Evolutionary conservation across 2,329 filamentous ascomycete genomes (phyloP).

Genomic region (Ciborinia camelliae): DNA sequence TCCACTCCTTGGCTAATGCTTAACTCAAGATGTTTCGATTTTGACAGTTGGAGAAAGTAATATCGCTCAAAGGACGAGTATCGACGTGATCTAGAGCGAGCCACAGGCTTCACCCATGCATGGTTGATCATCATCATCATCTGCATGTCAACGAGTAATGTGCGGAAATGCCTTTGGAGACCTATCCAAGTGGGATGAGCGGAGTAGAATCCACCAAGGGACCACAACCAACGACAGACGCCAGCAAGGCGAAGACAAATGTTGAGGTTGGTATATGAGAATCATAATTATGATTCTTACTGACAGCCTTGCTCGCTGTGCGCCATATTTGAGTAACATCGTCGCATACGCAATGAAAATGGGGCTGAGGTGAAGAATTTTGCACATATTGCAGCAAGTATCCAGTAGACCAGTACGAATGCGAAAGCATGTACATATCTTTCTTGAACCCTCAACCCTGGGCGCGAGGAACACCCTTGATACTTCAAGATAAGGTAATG

Average conservation of each 20-base stretch:
- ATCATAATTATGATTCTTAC: not conserved
- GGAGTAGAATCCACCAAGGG: not conserved
- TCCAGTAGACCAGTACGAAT: conserved; percentile 4
- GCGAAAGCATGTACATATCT: conserved; percentile 5
- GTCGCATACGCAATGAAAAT: conserved; percentile 15
- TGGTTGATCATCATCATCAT: conserved; percentile 17
- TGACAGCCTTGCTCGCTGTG: conserved; percentile 9
- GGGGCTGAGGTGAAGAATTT: conserved; percentile 14
- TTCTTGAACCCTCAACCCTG: conserved; percentile 14
- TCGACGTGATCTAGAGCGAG: not conserved
- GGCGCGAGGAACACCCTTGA: conserved; percentile 18
- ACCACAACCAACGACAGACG: conserved; percentile 10
- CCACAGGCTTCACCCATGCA: conserved; percentile 17
- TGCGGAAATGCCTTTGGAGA: conserved; percentile 10
- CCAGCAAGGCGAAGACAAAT: conserved; percentile 2
- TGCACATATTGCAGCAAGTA: conserved; percentile 16
- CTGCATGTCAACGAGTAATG: conserved; percentile 21
- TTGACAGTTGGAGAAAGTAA: conserved; percentile 14
- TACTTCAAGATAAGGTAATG: conserved; percentile 17
- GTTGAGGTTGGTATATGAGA: not conserved
- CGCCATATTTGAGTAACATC: not conserved
- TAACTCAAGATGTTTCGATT: conserved; percentile 12
- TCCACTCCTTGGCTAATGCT: conserved; percentile 18
- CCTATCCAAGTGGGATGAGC: conserved; percentile 6
- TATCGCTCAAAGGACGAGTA: conserved; percentile 4